A percentile compares a stretch with the other conserved stretches of the same genome.
phyloP scores from a whole-genome alignment of 768 basidiomycete species.

The Lentinula edodes region DNA sequence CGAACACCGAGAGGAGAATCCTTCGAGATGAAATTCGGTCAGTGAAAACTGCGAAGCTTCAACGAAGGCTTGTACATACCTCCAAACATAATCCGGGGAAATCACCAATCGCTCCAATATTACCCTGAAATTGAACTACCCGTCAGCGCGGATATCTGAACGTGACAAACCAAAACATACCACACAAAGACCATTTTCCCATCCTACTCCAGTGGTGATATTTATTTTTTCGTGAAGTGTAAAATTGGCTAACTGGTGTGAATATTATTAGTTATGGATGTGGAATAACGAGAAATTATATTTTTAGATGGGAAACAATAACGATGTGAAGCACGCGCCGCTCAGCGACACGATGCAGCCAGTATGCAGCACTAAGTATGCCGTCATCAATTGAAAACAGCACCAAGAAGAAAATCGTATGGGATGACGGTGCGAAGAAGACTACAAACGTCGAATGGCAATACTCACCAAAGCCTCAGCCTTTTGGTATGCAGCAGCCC shows the following conservation, averaged over 20 bases:
- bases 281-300: neutral
- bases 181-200: constrained; percentile 61
- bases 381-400: neutral
- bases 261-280: constrained; percentile 8
- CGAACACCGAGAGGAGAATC: constrained; percentile 77
- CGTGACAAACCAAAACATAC: constrained; percentile 28
- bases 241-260: constrained; percentile 36
- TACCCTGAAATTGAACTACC: constrained; percentile 25
- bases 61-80: constrained; percentile 26
- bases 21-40: neutral
- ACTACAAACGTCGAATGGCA: neutral
- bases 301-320: constrained; percentile 4
- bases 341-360: neutral
- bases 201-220: constrained; percentile 63
- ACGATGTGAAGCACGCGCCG: neutral
- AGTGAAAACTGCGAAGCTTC: neutral
- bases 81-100: constrained; percentile 74
- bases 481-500: constrained; percentile 54
- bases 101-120: constrained; percentile 47
- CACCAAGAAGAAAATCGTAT: neutral
- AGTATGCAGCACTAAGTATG: neutral
- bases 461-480: constrained; percentile 31
- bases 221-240: constrained; percentile 62
- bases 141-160: neutral
- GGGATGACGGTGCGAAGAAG: neutral